Evolutionary conservation across 305 asterid species (phyloP), one percentile per base, ranked within the genome.

Genomic region (Fraxinus xanthoxyloides): DNA sequence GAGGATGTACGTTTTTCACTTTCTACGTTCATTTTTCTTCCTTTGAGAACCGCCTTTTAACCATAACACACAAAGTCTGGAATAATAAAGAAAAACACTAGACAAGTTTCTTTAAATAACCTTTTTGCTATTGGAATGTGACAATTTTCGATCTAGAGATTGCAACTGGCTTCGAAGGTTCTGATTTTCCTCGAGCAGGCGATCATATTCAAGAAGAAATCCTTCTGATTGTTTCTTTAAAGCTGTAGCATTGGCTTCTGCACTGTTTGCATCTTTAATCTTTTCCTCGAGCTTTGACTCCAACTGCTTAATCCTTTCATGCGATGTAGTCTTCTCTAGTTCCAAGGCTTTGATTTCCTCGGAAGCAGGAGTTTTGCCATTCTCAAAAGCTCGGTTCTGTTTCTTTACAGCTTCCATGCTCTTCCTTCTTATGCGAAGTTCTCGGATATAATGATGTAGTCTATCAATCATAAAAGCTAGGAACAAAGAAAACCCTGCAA

Each of bases 201-300:
- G 92, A 82, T 94, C 99, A 38, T 94, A 95, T 84, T 95, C 99
- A 23, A 94, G 90, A 75, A 92, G 96, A 84, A 95, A 91, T 7
- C 97, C 99, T 80, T 95, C 97, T 4, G 98, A 92, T 85, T 95
- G 98, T 84, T 95, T 95, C 77, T 88, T 89, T 79, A 94, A 67
- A 65, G 99, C 99, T 80, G 84, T n/a, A 28, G 94, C 89, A 81
- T 91, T 92, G 72, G 92, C 92, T 89, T 94, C 97, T 24, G 97
- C 91, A 82, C 85, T 82, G 83, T 85, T 74, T 46, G 86, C 91
- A 77, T 88, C 97, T 87, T 92, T 89, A 23, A 82, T 83, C 90
- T 46, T 46, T 46, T 46, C 56, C 56, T 46, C 19, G 0, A 46
- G 56, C 56, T 46, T 46, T 46, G 56, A 46, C 19, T 46, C 56